Base-by-base conservation (phyloP, 2,329 filamentous ascomycete species). In the Ciborinia camelliae region DNA sequence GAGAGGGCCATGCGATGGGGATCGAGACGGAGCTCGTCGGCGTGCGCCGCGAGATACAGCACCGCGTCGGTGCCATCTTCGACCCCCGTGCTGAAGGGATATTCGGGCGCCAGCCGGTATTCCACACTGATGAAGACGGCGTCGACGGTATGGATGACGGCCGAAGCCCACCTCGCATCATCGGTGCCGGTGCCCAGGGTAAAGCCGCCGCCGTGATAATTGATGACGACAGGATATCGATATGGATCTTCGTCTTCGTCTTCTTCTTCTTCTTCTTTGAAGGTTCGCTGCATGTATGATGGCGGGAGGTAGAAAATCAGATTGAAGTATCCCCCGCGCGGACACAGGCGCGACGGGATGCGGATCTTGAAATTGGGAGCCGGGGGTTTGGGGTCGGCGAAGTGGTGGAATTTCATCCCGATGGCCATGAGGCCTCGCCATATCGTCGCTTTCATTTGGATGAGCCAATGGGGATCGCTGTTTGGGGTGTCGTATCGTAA, bases 121-220 rank as follows among this genome's bases (percentile, higher is more conserved):
- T 88, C 86, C 69, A 89, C 85, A 1, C 82, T 84, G 67, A 90
- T 82, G 63, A 88, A 81, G 28, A 89, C 78, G 35, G 77, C 85
- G 61, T 84, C 80, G 15, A 83, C 77, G 5, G 80, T 77, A 32
- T 81, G 76, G 47, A 83, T 76, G 4, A 87, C 81, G 43, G 80
- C 77, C 4, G 81, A 79, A 7, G 82, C 84, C 79, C 86, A 89
- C 50, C 85, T 80, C 18, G 84, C 82, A 71, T 89, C 87, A 72
- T 89, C 84, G 4, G 84, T 86, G 4, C 82, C 85, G 54, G 81
- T 80, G 15, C 87, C 87, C 39, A 89, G 76, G 8, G 86, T 84
- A 76, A 88, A 89, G 6, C 87, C 87, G 28, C 87, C 87, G 32
- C 87, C 87, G 71, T 90, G 87, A 71, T 87, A 87, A 73, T 88